A percentile compares a stretch with the other conserved stretches of the same genome.
Evolutionary conservation across 768 basidiomycete genomes (phyloP).

Genomic region (Hypholoma sublateritium): DNA sequence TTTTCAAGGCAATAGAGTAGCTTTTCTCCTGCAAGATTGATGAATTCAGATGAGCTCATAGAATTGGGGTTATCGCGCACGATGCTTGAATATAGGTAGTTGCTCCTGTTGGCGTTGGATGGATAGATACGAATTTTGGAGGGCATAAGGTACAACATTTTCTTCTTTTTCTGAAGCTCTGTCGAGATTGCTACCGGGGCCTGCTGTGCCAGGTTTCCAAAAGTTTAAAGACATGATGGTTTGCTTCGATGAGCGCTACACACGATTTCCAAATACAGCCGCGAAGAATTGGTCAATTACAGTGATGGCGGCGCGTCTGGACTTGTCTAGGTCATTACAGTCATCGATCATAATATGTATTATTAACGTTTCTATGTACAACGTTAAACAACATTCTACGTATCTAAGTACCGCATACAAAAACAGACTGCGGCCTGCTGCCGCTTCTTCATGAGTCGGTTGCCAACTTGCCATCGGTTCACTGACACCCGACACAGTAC

Average conservation of each 20-base stretch:
- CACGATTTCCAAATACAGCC: neutral
- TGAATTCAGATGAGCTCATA: neutral
- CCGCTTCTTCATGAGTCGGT: neutral
- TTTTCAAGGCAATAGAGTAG: slow-evolving; percentile 84
- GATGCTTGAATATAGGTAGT: slow-evolving; percentile 89
- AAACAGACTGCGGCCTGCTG: neutral
- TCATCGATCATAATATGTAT: neutral
- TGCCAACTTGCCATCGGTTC: neutral
- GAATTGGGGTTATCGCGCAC: slow-evolving; percentile 39
- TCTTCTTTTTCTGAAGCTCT: slow-evolving; percentile 78
- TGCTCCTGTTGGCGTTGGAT: slow-evolving; percentile 77
- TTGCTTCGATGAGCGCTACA: neutral
- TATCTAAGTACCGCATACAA: neutral
- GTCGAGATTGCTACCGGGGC: slow-evolving; percentile 87
- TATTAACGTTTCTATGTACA: neutral
- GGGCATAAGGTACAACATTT: slow-evolving; percentile 65
- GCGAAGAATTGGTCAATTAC: neutral
- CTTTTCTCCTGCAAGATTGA: slow-evolving; percentile 61
- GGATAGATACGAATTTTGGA: slow-evolving; percentile 51
- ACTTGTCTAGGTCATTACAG: neutral
- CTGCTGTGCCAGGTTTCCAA: slow-evolving; percentile 88
- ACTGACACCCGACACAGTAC: neutral
- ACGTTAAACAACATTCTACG: neutral
- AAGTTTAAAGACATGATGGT: slow-evolving; percentile 61
- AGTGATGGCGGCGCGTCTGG: neutral